These are phyloP conservation scores for Ajuga chamaepitys DNA, from an alignment of 257 asterid genomes.

Conservation along the genomic window DNA sequence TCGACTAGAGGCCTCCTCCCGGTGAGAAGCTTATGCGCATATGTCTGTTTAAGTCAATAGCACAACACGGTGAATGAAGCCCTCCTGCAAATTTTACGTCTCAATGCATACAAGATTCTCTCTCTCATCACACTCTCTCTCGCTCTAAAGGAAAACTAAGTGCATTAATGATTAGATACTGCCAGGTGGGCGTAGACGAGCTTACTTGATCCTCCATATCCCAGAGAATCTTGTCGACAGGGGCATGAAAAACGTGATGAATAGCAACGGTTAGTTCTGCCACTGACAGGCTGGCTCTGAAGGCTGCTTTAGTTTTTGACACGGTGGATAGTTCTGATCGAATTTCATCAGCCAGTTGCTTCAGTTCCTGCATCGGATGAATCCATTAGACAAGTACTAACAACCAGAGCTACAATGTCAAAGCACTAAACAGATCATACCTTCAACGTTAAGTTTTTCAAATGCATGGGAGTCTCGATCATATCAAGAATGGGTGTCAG, in stretches of 20 bases:
- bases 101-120: background rate
- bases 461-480: conserved; percentile 61
- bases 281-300: conserved; percentile 48
- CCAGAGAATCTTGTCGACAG: conserved; percentile 84
- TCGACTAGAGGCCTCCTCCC: conserved; percentile 55
- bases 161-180: background rate
- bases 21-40: conserved; percentile 87
- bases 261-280: conserved; percentile 81
- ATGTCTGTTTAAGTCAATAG: conserved; percentile 43
- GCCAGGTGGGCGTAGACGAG: background rate
- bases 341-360: conserved; percentile 74
- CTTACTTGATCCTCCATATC: conserved; percentile 90
- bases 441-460: conserved; percentile 67
- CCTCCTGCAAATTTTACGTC: background rate
- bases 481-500: conserved; percentile 73
- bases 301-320: conserved; percentile 39
- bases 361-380: conserved; percentile 60
- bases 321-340: conserved; percentile 49
- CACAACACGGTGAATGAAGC: conserved; percentile 4
- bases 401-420: background rate
- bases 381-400: conserved; percentile 5
- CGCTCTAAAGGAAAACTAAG: background rate
- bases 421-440: conserved; percentile 19
- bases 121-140: background rate
- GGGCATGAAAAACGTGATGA: conserved; percentile 76